Percentiles rank a stretch among this genome's conserved stretches.
Evolutionary conservation across 2,329 filamentous ascomycete species (phyloP).

Genomic region (Beauveria bassiana): DNA sequence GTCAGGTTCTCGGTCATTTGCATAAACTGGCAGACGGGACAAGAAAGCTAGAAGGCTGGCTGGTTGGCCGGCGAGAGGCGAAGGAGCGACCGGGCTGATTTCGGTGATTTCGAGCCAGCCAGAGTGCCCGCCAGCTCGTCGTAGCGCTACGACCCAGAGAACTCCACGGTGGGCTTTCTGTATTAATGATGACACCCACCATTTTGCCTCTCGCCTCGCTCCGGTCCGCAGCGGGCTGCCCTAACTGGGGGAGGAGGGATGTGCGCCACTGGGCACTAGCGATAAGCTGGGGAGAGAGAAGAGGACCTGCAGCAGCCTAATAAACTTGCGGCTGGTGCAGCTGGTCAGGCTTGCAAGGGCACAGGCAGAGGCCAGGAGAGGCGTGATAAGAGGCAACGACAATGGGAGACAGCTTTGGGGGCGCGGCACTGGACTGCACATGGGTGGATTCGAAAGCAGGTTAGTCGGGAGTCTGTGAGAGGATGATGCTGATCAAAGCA

Average conservation of each 20-base stretch:
- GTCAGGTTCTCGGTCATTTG: too few relatives aligned
- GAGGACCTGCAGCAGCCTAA: not conserved
- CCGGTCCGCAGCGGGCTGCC: constrained; percentile 5
- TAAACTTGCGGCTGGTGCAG: not conserved
- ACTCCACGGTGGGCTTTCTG: not conserved
- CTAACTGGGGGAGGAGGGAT: constrained; percentile 3
- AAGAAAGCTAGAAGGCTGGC: not conserved
- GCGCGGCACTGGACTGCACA: not conserved
- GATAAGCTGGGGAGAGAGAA: not conserved
- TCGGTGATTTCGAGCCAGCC: too few relatives aligned
- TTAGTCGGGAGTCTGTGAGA: not conserved
- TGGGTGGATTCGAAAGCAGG: constrained; percentile 6
- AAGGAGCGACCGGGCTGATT: too few relatives aligned
- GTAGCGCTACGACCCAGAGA: not conserved
- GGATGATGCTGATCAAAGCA: not conserved
- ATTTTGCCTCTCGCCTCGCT: constrained; percentile 6
- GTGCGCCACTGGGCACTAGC: constrained; percentile 6
- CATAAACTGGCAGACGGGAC: not conserved
- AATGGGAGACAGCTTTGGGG: not conserved
- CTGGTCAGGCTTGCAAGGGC: not conserved
- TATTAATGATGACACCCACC: constrained; percentile 1
- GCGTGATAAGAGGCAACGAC: not conserved
- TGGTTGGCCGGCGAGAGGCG: not conserved
- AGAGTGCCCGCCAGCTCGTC: too few relatives aligned
- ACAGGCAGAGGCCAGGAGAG: not conserved